Conservation (phyloP, 1,284 basidiomycete species). For the Serendipita sp. region DNA sequence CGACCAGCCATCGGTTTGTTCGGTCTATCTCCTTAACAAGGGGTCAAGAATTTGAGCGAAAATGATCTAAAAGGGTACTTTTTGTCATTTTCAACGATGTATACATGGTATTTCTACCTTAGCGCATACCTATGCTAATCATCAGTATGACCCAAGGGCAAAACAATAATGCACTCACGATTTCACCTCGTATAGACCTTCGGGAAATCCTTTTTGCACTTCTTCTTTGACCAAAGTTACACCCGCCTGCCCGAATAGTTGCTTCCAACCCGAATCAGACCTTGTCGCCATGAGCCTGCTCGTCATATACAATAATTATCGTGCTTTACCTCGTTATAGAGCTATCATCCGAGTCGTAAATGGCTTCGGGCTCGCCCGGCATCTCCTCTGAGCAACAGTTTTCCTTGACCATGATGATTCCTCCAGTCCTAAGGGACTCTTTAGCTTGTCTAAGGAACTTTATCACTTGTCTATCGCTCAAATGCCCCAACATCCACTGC, state of each 20-base stretch:
- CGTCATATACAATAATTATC: neutral
- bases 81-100: neutral
- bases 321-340: constrained; percentile 60
- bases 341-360: constrained; percentile 78
- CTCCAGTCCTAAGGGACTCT: constrained; percentile 36
- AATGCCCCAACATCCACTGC: constrained; percentile 90
- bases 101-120: neutral
- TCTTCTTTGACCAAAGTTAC: constrained; percentile 54
- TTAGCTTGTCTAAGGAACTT: constrained; percentile 55
- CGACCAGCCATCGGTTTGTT: neutral
- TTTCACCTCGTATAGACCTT: constrained; percentile 69
- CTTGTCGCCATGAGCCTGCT: constrained; percentile 27
- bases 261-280: constrained; percentile 72
- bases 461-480: constrained; percentile 64
- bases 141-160: neutral
- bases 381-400: constrained; percentile 59
- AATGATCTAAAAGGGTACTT: neutral
- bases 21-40: neutral
- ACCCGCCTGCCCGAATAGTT: constrained; percentile 55
- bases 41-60: neutral
- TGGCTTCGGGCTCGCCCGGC: constrained; percentile 38
- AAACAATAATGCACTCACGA: constrained; percentile 34
- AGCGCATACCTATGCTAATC: neutral
- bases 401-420: constrained; percentile 79
- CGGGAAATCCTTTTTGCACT: constrained; percentile 65